Conservation (phyloP, 2,329 filamentous ascomycete species). For the Curvularia sp. region DNA sequence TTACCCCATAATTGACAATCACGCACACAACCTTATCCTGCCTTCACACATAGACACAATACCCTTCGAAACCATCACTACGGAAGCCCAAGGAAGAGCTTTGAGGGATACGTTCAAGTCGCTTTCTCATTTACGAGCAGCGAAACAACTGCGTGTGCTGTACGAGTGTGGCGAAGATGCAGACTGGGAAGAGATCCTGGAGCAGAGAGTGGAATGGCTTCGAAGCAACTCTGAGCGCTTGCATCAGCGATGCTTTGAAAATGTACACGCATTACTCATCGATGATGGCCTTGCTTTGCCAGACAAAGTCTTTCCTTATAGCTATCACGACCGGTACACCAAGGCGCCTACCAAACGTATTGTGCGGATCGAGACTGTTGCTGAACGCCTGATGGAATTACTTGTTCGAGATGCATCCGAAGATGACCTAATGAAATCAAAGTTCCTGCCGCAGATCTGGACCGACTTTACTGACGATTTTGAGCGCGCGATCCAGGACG, state of each 20-base stretch:
- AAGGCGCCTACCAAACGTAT: conserved; percentile 72
- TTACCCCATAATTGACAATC: conserved; percentile 73
- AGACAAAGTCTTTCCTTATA: conserved; percentile 63
- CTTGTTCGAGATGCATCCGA: conserved; percentile 51
- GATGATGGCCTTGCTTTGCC: conserved; percentile 73
- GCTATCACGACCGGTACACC: conserved; percentile 67
- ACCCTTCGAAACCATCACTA: conserved; percentile 69
- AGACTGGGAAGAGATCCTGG: conserved; percentile 66
- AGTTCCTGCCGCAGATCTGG: conserved; percentile 50
- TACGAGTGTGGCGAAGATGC: conserved; percentile 64
- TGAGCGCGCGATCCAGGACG: conserved; percentile 60
- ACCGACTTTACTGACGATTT: conserved; percentile 59
- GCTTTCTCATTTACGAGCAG: conserved; percentile 73
- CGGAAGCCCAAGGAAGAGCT: conserved; percentile 74
- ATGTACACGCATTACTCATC: conserved; percentile 77
- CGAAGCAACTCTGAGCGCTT: conserved; percentile 60
- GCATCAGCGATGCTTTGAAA: conserved; percentile 69
- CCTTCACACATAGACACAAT: conserved; percentile 57
- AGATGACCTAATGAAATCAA: conserved; percentile 42
- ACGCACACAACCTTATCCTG: conserved; percentile 72
- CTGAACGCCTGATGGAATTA: conserved; percentile 66
- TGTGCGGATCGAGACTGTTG: conserved; percentile 77
- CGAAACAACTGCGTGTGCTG: conserved; percentile 69
- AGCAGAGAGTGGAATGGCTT: conserved; percentile 57
- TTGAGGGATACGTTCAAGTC: conserved; percentile 67